Percentiles rank a stretch among this genome's conserved stretches.
Evolutionary conservation across 2,329 filamentous ascomycete species (phyloP).

Genomic region (Arachnopeziza araneosa): DNA sequence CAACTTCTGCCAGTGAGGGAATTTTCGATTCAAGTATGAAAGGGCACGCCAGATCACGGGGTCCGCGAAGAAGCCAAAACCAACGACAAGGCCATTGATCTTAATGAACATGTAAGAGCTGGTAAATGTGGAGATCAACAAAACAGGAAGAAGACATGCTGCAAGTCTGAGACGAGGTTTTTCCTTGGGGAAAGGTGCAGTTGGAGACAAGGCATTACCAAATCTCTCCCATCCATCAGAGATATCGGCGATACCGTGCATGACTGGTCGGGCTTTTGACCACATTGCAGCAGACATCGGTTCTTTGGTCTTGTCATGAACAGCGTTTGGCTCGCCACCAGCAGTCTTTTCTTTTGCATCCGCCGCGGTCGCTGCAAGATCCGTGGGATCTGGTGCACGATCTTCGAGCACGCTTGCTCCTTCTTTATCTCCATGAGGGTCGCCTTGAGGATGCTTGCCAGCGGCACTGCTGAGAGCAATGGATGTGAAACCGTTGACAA

Average conservation of each 20-base stretch:
- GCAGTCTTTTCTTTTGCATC: conserved; percentile 45
- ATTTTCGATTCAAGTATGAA: conserved; percentile 51
- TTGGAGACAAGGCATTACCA: conserved; percentile 56
- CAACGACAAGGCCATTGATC: conserved; percentile 58
- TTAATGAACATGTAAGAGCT: conserved; percentile 60
- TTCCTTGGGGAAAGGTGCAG: conserved; percentile 47
- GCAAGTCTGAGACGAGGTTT: conserved; percentile 55
- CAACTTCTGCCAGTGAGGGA: conserved; percentile 70
- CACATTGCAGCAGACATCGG: conserved; percentile 74
- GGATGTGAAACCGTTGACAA: conserved; percentile 67
- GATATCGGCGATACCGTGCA: conserved; percentile 57
- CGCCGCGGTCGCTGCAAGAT: conserved; percentile 46
- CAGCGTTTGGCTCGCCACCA: conserved; percentile 43
- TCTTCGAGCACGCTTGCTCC: conserved; percentile 36
- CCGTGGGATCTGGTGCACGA: conserved; percentile 55
- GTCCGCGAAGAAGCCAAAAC: conserved; percentile 75
- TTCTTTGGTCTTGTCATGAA: conserved; percentile 71
- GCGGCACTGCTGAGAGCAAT: conserved; percentile 70
- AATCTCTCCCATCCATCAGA: conserved; percentile 60
- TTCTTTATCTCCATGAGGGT: conserved; percentile 36
- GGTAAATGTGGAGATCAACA: conserved; percentile 47
- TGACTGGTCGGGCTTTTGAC: conserved; percentile 67
- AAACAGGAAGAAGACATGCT: conserved; percentile 44
- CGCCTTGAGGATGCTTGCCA: conserved; percentile 67
- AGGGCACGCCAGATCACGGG: conserved; percentile 61